Base-by-base conservation (phyloP, 2,329 filamentous ascomycete genomes). In the Exophiala bonariae region DNA sequence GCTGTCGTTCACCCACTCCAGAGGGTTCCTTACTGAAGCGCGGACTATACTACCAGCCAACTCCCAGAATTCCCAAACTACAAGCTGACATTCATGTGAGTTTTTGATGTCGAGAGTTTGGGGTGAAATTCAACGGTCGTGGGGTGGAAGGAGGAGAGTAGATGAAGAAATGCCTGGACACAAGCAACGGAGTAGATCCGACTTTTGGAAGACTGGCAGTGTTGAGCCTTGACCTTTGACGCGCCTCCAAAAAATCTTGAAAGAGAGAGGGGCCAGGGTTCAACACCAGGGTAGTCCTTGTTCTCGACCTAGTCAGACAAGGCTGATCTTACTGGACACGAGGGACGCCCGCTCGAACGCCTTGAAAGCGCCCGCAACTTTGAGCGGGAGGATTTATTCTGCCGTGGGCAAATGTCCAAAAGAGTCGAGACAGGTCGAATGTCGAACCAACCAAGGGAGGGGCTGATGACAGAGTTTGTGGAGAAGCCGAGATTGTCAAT, bases 401-500 rank as follows among this genome's bases (percentile, higher is more conserved):
- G n/a, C n/a, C n/a, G n/a, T n/a, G n/a, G n/a, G n/a, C n/a, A n/a
- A n/a, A n/a, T n/a, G n/a, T n/a, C n/a, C n/a, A n/a, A n/a, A 33
- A 31, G 44, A 40, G 28, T 26, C 41, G 26, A 51, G 33, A 50
- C 45, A 49, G 26, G 43, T 40, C 18, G 20, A 34, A 44, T 14
- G 10, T 36, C 30, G 40, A 18, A 11, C 23, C 34, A 51, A 51
- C 48, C 28, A 50, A 43, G 45, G n/a, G 42, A 30, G 50, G 49
- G 44, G 41, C 31, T 41, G 31, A 37, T 47, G 44, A 40, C 43
- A 52, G 39, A 49, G 39, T 35, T 45, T 48, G 52, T 55, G 52
- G 48, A 49, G 44, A 39, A 41, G 19, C 52, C 49, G 52, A 55
- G 47, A 55, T 55, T 55, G 42, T 50, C 38, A 33, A n/a, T n/a